phyloP scores from a whole-genome alignment of 306 rosid genomes.

The Pterocarpus macrocarpus region DNA sequence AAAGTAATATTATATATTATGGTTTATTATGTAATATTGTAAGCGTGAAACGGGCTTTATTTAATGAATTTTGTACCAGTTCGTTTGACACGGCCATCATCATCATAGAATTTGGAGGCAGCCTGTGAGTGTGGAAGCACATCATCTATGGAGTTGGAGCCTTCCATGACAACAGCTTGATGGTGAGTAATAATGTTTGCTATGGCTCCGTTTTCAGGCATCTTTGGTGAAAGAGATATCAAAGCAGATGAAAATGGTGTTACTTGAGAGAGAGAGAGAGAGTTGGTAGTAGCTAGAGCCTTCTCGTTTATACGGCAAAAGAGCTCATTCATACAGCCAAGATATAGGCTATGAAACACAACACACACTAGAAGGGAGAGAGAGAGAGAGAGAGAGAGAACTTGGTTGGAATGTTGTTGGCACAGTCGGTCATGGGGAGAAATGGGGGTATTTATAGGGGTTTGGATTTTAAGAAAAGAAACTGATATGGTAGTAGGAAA shows the following conservation, averaged over 20 bases:
- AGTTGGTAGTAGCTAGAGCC: neutral
- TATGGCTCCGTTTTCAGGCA: slow-evolving; percentile 52
- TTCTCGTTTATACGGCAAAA: neutral
- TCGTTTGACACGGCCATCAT: slow-evolving; percentile 68
- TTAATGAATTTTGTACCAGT: slow-evolving; percentile 47
- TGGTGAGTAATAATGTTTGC: slow-evolving; percentile 19
- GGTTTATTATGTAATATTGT: too few species aligned
- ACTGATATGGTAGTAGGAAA: neutral
- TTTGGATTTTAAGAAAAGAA: neutral
- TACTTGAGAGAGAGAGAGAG: neutral
- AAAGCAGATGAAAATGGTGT: slow-evolving; percentile 7
- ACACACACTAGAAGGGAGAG: neutral
- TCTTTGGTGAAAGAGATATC: slow-evolving; percentile 24
- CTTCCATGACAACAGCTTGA: slow-evolving; percentile 53
- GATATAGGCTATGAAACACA: neutral
- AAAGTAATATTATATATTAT: too few species aligned
- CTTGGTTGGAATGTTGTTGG: neutral
- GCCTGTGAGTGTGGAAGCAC: slow-evolving; percentile 35
- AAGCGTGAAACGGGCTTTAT: neutral
- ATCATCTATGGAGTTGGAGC: slow-evolving; percentile 23
- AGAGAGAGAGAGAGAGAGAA: neutral
- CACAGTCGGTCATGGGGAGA: slow-evolving; percentile 14
- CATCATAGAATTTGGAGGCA: slow-evolving; percentile 55
- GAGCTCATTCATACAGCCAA: too few species aligned
- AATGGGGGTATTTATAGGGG: slow-evolving; percentile 44